Base-by-base conservation (phyloP, 805 yeast species). In the Candida multigemmis region DNA sequence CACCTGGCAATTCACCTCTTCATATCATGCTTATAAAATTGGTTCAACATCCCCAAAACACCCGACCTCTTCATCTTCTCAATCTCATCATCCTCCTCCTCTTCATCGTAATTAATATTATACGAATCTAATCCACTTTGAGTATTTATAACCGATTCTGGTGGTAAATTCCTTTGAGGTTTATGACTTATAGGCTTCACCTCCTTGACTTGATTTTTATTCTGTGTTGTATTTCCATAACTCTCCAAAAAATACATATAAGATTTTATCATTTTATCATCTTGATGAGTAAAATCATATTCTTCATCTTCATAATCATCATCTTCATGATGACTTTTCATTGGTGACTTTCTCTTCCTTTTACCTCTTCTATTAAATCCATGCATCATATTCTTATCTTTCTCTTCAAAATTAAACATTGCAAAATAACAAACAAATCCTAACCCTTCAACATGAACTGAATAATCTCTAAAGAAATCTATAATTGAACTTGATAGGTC, bases 401-500 rank as follows among this genome's bases (percentile, higher is more conserved):
- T 65, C 36, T 72, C 73, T 34, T 77, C 86, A 35, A 80, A 74
- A 38, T 84, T 79, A 54, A 91, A 91, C 77, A 84, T 83, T 2
- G 97, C 97, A 64, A 78, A 85, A 16, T 84, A 77, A 46, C 97
- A 89, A 20, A 91, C 94, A 44, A 87, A 80, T 0, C 98, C 99
- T 21, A 91, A 60, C 0, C 96, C 97, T 56, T 87, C 96, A 25
- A 87, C 84, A 48, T 89, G 91, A 8, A 86, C 77, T 8, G 94
- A 77, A 39, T 73, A 79, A 33, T 89, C 96, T 30, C 97, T 60
- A 50, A 89, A 84, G 45, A 91, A 91, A 46, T 91, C 97, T 17
- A 91, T 71, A 23, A 91, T 80, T 15, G 73, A 65, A 16, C 81
- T 87, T 9, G 89, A 62, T 14, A 74, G 67, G 26, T 68, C 67